Percentiles rank a stretch among this genome's conserved stretches.
Conservation (phyloP, 306 rosid species). For the Cicer bijugum region DNA sequence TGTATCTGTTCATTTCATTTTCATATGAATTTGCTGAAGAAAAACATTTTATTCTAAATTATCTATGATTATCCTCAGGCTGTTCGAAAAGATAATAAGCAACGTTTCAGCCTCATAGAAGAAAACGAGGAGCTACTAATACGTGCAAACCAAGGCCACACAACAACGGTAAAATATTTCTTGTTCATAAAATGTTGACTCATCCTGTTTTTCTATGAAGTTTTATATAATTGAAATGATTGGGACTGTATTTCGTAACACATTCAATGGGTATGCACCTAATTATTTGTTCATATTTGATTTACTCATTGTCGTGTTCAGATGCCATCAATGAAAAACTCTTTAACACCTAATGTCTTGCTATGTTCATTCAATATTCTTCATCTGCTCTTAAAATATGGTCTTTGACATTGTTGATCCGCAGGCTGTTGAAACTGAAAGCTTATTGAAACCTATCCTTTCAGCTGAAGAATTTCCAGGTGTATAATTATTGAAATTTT, state of each 20-base stretch:
- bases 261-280: neutral
- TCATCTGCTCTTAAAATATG: neutral
- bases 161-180: slow-evolving; percentile 57
- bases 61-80: slow-evolving; percentile 62
- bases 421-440: slow-evolving; percentile 88
- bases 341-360: neutral
- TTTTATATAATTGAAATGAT: slow-evolving; percentile 24
- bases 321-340: neutral
- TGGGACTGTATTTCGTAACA: neutral
- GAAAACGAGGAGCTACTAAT: slow-evolving; percentile 79
- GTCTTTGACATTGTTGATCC: slow-evolving; percentile 37
- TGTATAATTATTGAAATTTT: slow-evolving; percentile 38
- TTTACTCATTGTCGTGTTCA: neutral
- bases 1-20: neutral
- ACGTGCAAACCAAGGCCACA: slow-evolving; percentile 96
- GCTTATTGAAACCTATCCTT: slow-evolving; percentile 73
- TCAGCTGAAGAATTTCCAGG: slow-evolving; percentile 87
- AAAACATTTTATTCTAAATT: slow-evolving; percentile 33
- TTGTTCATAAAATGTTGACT: neutral
- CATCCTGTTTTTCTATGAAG: slow-evolving; percentile 1
- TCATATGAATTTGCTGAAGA: slow-evolving; percentile 18
- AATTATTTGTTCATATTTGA: neutral
- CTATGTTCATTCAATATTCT: slow-evolving; percentile 19
- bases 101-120: slow-evolving; percentile 81
- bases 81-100: slow-evolving; percentile 84